These are phyloP conservation scores for Nicotiana knightiana DNA, from an alignment of 257 asterid genomes.

Conservation along the genomic window DNA sequence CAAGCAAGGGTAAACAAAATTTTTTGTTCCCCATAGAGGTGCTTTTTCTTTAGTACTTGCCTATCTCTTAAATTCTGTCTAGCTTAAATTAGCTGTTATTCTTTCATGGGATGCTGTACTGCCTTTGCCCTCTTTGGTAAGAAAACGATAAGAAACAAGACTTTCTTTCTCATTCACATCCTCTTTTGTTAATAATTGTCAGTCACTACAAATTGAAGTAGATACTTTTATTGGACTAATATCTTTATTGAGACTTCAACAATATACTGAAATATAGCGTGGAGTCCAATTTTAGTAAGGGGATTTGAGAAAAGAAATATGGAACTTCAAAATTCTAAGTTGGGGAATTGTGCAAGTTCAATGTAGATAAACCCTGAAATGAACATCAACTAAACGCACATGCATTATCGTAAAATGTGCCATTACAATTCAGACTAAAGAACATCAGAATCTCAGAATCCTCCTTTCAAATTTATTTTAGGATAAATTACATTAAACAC, in stretches of 20 bases:
- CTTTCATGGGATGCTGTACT: neutral
- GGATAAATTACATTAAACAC: too few species aligned
- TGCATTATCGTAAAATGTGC: too few species aligned
- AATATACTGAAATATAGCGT: neutral
- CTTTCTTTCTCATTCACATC: neutral
- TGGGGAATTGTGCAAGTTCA: too few species aligned
- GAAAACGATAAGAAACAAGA: neutral
- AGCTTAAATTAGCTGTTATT: neutral
- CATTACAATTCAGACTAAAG: too few species aligned
- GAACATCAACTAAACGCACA: too few species aligned
- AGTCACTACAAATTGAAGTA: neutral
- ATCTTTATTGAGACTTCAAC: neutral
- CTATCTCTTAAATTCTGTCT: neutral
- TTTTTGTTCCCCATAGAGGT: neutral
- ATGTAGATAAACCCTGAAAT: too few species aligned
- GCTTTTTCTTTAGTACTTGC: neutral
- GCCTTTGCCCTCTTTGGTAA: neutral
- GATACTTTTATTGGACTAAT: neutral
- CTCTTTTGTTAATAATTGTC: neutral
- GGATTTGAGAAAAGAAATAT: too few species aligned
- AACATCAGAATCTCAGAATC: too few species aligned
- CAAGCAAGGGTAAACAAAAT: neutral
- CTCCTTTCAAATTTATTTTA: too few species aligned
- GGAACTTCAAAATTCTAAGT: too few species aligned
- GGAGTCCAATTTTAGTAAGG: too few species aligned